phyloP scores from a whole-genome alignment of 768 basidiomycete species.

The Lepiota brunneoincarnata region DNA sequence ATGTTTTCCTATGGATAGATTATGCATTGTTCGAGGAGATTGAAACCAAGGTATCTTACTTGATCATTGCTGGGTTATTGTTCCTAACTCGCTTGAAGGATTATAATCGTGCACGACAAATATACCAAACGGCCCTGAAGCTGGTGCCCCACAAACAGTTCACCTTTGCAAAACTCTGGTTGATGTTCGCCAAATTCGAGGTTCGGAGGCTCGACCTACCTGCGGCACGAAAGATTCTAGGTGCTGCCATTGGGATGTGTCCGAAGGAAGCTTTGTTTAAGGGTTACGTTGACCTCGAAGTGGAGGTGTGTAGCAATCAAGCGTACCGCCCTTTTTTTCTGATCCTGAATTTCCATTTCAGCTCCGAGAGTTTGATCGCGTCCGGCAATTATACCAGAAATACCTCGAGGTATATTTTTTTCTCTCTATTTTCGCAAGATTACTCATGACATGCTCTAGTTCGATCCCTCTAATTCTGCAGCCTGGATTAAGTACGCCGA shows the following conservation, averaged over 20 bases:
- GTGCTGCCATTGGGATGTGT: conserved; percentile 90
- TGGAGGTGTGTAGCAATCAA: conserved; percentile 56
- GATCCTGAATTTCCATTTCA: conserved; percentile 22
- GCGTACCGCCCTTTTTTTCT: background rate
- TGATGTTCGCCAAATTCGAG: conserved; percentile 91
- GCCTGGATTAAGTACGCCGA: conserved; percentile 98
- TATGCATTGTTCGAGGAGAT: conserved; percentile 98
- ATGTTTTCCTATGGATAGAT: conserved; percentile 91
- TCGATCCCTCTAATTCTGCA: conserved; percentile 85
- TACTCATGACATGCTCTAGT: conserved; percentile 38
- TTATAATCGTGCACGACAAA: conserved; percentile 78
- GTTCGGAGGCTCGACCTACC: conserved; percentile 76
- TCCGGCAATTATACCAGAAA: conserved; percentile 88
- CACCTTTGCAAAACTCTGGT: conserved; percentile 97
- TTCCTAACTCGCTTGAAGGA: conserved; percentile 48
- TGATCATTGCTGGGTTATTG: background rate
- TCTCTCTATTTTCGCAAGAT: background rate
- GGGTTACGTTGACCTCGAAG: conserved; percentile 91
- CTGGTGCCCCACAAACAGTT: conserved; percentile 96
- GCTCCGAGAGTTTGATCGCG: conserved; percentile 95
- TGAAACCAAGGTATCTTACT: conserved; percentile 72
- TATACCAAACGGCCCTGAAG: conserved; percentile 86
- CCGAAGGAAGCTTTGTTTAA: conserved; percentile 96
- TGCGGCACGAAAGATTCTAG: conserved; percentile 87
- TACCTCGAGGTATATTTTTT: conserved; percentile 73